These are phyloP conservation scores for Debaryomyces psychrophilus DNA, from an alignment of 1,139 yeast species.

Conservation along the genomic window DNA sequence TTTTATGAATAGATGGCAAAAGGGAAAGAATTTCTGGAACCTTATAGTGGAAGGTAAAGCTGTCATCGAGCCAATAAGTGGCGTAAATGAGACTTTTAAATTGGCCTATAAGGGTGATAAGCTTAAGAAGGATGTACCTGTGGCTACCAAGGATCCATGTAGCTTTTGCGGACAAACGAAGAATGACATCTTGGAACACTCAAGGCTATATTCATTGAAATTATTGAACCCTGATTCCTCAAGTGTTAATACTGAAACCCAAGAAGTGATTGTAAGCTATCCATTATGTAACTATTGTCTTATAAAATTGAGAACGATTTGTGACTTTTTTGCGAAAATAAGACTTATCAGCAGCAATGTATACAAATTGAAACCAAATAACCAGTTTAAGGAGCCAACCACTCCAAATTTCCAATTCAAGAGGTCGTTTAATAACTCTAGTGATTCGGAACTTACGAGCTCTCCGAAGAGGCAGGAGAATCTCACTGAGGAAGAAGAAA, in stretches of 20 bases:
- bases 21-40: slow-evolving; percentile 58
- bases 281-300: slow-evolving; percentile 88
- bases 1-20: slow-evolving; percentile 49
- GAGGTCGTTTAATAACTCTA: slow-evolving; percentile 12
- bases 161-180: slow-evolving; percentile 80
- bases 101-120: slow-evolving; percentile 26
- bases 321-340: slow-evolving; percentile 77
- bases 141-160: slow-evolving; percentile 76
- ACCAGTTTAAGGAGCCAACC: slow-evolving; percentile 27
- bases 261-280: slow-evolving; percentile 45
- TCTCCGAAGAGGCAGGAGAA: slow-evolving; percentile 47
- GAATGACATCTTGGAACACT: slow-evolving; percentile 70
- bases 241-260: slow-evolving; percentile 16
- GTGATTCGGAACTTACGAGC: slow-evolving; percentile 12
- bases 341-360: slow-evolving; percentile 61
- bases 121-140: slow-evolving; percentile 46
- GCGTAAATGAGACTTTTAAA: slow-evolving; percentile 72
- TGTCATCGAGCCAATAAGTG: slow-evolving; percentile 84
- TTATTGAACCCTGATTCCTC: slow-evolving; percentile 30
- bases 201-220: slow-evolving; percentile 73
- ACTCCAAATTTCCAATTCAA: slow-evolving; percentile 27
- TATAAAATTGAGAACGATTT: slow-evolving; percentile 72
- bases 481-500: slow-evolving; percentile 17
- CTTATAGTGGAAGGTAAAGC: slow-evolving; percentile 80
- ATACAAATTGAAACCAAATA: slow-evolving; percentile 35